Evolutionary conservation across 345 rosid species (phyloP).

Genomic region (Rhodamnia rubescens): DNA sequence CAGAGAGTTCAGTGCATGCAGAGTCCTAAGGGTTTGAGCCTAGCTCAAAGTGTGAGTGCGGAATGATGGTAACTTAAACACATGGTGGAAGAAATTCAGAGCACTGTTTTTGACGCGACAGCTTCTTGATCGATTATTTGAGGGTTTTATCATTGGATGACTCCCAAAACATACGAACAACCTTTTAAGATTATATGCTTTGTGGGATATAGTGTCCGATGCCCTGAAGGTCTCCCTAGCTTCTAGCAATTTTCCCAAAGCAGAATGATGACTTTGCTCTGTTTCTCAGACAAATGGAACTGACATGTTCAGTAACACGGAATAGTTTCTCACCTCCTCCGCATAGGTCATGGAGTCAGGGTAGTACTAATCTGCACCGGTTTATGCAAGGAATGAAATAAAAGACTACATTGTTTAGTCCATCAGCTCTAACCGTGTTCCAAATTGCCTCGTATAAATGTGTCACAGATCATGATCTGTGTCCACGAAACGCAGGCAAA

Average conservation of each 20-base stretch:
- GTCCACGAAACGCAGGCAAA: neutral
- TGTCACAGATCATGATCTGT: neutral
- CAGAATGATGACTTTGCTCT: neutral
- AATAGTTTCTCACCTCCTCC: neutral
- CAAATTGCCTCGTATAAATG: neutral
- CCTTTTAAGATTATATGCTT: too few relatives aligned
- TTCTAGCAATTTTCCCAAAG: neutral
- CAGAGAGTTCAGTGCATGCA: neutral
- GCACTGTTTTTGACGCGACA: neutral
- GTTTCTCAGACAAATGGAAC: neutral
- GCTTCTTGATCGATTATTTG: neutral
- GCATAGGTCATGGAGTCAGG: neutral
- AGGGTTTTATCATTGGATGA: too few relatives aligned
- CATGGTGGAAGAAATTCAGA: neutral
- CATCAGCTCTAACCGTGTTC: neutral
- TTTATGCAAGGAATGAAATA: neutral
- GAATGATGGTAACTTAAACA: neutral
- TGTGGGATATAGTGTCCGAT: too few relatives aligned
- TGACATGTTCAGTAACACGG: neutral
- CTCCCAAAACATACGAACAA: too few relatives aligned
- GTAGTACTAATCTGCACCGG: neutral
- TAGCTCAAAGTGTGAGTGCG: neutral
- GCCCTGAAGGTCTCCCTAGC: neutral
- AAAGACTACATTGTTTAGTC: neutral
- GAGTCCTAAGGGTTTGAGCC: neutral